Base-by-base conservation (phyloP, 306 rosid species). In the Pyrus communis region DNA sequence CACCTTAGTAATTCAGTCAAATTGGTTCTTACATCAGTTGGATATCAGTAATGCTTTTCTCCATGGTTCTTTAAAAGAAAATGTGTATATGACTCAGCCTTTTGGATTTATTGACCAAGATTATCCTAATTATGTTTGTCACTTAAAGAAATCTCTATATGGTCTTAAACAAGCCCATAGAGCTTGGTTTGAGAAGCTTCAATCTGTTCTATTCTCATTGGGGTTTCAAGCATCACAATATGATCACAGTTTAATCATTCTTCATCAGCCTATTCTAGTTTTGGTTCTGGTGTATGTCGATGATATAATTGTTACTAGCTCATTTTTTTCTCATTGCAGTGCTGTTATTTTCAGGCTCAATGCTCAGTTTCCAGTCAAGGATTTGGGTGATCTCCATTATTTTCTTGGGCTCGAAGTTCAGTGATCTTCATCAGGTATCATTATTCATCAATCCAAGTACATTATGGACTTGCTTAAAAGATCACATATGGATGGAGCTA, bases 151-250 rank as follows among this genome's bases (percentile, higher is more conserved):
- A 52, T 15, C 21, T 7, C 45, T 42, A 0, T 42, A 42, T 42
- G 13, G 13, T 42, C 45, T 9, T 42, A 42, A 10, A 42, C 13
- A 52, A 19, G 58, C n/a, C 2, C n/a, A 1, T 13, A 17, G n/a
- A 4, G 58, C 23, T 19, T 52, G 58, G 58, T 52, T 15, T 52
- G 58, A 52, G 22, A 19, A 52, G 22, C 11, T 52, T 19, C 21
- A 15, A 15, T 15, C 1, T 5, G 23, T 2, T 2, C 0, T 54
- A 17, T 2, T 7, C n/a, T 54, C 11, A 6, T 0, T 19, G 4
- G 59, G 23, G 0, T 19, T 7, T 21, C 21, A 9, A 54, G 21
- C 59, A 54, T 54, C 23, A 54, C 23, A 19, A 19, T 7, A 0
- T 54, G 59, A 54, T 18, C n/a, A 7, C 59, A 17, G 4, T 8